These are phyloP conservation scores for Colletotrichum aenigma DNA, from an alignment of 2,329 filamentous ascomycete species.

Conservation along the genomic window DNA sequence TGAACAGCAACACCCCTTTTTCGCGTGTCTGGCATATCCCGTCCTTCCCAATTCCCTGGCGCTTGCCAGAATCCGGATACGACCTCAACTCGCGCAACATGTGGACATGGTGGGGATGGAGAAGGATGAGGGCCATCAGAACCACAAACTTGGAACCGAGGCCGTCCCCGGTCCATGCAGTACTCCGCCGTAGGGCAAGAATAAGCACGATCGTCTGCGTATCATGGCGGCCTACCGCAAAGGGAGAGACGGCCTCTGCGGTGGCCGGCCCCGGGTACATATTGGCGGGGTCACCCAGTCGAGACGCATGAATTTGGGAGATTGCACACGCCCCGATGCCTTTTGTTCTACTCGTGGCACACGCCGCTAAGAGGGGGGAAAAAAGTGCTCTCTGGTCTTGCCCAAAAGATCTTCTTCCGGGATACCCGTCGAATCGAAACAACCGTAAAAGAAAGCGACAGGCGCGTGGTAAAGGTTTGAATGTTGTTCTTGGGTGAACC, in stretches of 20 bases:
- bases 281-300: conserved; percentile 12
- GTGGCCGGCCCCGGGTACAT: background rate
- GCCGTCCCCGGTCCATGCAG: background rate
- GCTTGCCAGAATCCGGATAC: background rate
- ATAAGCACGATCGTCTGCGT: conserved; percentile 16
- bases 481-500: background rate
- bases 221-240: background rate
- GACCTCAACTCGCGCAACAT: background rate
- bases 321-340: conserved; percentile 8
- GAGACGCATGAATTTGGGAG: conserved; percentile 19
- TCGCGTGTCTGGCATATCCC: background rate
- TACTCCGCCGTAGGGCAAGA: conserved; percentile 5
- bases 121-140: background rate
- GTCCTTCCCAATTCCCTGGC: background rate
- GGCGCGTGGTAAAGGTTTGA: background rate
- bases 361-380: background rate
- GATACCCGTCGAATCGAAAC: conserved; percentile 15
- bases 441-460: background rate
- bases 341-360: background rate
- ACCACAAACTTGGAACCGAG: background rate
- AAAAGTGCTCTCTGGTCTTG: background rate
- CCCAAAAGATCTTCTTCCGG: background rate
- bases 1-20: background rate
- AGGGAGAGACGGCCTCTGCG: background rate
- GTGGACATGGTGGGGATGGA: background rate